A percentile compares a stretch with the other conserved stretches of the same genome.
These are phyloP conservation scores for Elsinoe necatrix DNA, from an alignment of 2,329 filamentous ascomycete species.

Conservation along the genomic window DNA sequence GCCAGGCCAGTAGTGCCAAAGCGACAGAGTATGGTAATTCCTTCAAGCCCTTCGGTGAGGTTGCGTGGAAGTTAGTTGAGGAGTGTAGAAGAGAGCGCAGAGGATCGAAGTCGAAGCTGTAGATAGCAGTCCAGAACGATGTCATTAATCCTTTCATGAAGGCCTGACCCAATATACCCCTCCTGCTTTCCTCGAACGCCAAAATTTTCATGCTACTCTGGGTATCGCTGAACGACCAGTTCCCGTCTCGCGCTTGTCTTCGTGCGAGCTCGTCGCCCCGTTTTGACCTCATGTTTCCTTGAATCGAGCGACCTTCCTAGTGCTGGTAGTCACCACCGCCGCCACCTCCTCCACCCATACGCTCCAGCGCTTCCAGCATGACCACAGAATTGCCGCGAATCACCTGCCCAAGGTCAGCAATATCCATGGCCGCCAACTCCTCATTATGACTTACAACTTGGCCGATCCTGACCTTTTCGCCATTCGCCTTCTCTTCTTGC, in stretches of 20 bases:
- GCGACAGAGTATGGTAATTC: constrained; percentile 63
- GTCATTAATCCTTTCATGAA: not conserved
- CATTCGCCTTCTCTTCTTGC: constrained; percentile 84
- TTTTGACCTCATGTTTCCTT: not conserved
- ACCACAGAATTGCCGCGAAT: constrained; percentile 97
- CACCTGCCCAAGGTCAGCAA: constrained; percentile 47
- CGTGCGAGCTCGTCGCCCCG: not conserved
- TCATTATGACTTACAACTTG: constrained; percentile 64
- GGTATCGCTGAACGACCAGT: not conserved
- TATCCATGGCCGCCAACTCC: constrained; percentile 16
- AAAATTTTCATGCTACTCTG: not conserved
- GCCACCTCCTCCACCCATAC: constrained; percentile 29
- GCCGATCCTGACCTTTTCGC: constrained; percentile 81
- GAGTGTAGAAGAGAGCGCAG: constrained; percentile 29
- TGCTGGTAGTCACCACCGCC: constrained; percentile 18
- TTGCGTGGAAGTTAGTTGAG: constrained; percentile 67
- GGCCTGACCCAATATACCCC: not conserved
- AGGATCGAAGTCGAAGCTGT: constrained; percentile 32
- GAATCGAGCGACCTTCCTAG: constrained; percentile 15
- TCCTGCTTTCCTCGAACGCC: not conserved
- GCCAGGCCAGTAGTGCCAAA: constrained; percentile 78
- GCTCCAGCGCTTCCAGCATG: constrained; percentile 65
- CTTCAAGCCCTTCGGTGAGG: constrained; percentile 63
- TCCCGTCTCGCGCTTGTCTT: not conserved
- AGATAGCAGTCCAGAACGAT: constrained; percentile 14